Evolutionary conservation across 108 stramenopile genomes (phyloP), one percentile per base, ranked within the genome.

Genomic region (Cylindrotheca closterium): DNA sequence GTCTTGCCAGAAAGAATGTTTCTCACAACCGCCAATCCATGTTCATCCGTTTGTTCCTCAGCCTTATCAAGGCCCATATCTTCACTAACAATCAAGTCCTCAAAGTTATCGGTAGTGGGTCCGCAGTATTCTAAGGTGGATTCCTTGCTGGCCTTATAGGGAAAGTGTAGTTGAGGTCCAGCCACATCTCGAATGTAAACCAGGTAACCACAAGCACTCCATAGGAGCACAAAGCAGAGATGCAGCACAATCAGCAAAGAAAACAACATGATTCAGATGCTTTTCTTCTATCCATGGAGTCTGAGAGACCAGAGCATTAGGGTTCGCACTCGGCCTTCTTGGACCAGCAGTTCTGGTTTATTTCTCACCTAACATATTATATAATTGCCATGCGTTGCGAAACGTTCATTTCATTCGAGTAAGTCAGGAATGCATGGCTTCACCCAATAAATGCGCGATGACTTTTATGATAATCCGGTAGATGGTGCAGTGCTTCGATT

Each of bases 11-110:
- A 24, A 18, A 70, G 4, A 12, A 70, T 19, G 24, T 53, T 37
- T 4, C 68, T 55, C 45, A 61, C 59, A 12, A 75, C 4, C 1
- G 57, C n/a, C 15, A 33, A 45, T 17, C 74, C 74, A 46, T 75
- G 74, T 42, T 7, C 15, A 7, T 42, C 15, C 15, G 37, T 15
- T 42, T 10, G 37, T 10, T 42, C 37, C 10, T 7, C 7, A 42
- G 37, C 37, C 37, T 42, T 15, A 7, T 42, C 37, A 7, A 10
- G 7, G 7, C 10, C 7, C 37, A 42, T 10, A 42, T 7, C 7
- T 7, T 15, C 15, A 15, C 15, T 7, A 42, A 42, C 37, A 42
- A 42, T 42, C 37, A 42, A 42, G 15, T 42, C 37, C 15, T 42
- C 37, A 7, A 42, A 42, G 15, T 42, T 42, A 15, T 42, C 37